phyloP scores from a whole-genome alignment of 352 stramenopile species.

The Globisporangium recalcitrans region DNA sequence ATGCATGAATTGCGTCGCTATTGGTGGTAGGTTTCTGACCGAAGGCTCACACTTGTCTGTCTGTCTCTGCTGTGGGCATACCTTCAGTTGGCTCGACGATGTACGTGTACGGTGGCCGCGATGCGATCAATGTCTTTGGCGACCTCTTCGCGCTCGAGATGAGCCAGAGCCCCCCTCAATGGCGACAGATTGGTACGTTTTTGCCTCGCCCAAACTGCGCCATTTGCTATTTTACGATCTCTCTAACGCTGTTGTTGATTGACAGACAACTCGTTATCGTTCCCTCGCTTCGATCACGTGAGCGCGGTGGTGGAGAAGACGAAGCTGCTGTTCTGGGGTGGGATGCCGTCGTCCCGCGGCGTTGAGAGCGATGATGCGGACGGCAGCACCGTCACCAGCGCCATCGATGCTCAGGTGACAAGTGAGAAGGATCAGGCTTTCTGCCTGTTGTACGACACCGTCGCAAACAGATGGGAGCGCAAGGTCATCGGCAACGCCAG shows the following conservation, averaged over 20 bases:
- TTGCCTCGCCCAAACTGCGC: too few relatives aligned
- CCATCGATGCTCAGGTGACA: background rate
- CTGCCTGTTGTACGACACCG: constrained; percentile 57
- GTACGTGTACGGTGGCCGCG: constrained; percentile 67
- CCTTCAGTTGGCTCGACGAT: constrained; percentile 55
- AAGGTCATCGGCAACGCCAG: constrained; percentile 30
- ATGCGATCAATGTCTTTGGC: constrained; percentile 57
- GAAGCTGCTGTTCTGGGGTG: constrained; percentile 58
- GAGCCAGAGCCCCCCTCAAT: constrained; percentile 23
- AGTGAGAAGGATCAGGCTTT: constrained; percentile 6
- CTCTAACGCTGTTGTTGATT: too few relatives aligned
- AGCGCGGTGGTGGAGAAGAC: constrained; percentile 39
- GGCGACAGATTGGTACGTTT: constrained; percentile 55
- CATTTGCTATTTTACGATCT: too few relatives aligned
- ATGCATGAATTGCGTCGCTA: background rate
- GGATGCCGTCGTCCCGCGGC: constrained; percentile 39
- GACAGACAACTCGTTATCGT: constrained; percentile 18
- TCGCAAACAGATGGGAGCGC: constrained; percentile 30
- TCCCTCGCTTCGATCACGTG: constrained; percentile 57
- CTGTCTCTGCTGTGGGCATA: background rate
- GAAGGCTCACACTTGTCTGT: background rate
- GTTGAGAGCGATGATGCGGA: constrained; percentile 19
- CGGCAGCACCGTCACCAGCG: background rate
- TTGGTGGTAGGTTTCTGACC: background rate
- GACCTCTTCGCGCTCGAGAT: constrained; percentile 73